Evolutionary conservation across 2,329 filamentous ascomycete species (phyloP).

Genomic region (Dryadomyces quercus-mongolicae): DNA sequence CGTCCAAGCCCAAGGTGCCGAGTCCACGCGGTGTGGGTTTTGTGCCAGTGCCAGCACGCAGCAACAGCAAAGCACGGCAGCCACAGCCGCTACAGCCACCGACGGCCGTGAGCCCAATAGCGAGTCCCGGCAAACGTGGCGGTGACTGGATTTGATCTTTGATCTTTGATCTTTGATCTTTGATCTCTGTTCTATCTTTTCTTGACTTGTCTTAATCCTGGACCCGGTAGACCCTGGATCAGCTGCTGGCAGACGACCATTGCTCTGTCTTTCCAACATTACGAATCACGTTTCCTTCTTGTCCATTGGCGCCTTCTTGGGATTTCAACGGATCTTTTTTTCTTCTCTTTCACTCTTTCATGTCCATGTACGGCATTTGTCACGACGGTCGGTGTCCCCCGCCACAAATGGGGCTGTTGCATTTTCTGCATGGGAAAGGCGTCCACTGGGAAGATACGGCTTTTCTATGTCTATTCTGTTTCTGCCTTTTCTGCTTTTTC

Average conservation of each 20-base stretch:
- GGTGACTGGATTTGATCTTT: conserved; percentile 13
- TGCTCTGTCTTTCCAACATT: too few relatives aligned
- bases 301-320: too few relatives aligned
- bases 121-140: not conserved
- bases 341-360: not conserved
- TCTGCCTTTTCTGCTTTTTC: not conserved
- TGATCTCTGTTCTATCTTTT: too few relatives aligned
- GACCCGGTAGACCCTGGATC: too few relatives aligned
- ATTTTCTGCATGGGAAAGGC: conserved; percentile 5
- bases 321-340: not conserved
- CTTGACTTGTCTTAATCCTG: not conserved
- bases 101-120: too few relatives aligned
- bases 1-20: conserved; percentile 23
- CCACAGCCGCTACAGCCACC: not conserved
- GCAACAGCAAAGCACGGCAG: conserved; percentile 9
- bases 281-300: too few relatives aligned
- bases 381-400: not conserved
- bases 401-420: not conserved
- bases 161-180: not conserved
- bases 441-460: not conserved
- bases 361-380: not conserved
- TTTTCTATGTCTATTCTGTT: too few relatives aligned
- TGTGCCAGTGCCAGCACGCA: conserved; percentile 17
- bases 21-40: conserved; percentile 33
- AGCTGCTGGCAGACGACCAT: too few relatives aligned